Evolutionary conservation across 495 filamentous ascomycete genomes (phyloP).

Genomic region (Articulospora tetracladia): DNA sequence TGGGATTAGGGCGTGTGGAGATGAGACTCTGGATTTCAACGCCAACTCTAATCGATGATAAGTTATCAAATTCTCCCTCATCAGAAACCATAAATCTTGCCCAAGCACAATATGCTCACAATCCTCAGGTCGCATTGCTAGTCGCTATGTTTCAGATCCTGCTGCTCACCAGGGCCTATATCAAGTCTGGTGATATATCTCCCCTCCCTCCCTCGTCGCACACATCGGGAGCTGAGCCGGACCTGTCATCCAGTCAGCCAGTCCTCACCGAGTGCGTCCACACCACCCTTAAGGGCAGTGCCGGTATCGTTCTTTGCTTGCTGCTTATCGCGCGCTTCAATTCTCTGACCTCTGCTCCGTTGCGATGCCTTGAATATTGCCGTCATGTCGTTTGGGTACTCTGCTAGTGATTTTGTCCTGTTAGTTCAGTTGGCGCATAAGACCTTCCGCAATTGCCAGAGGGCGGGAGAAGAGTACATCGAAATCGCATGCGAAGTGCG

Average conservation of each 20-base stretch:
- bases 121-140: not conserved
- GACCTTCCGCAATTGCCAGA: conserved; percentile 10
- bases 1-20: no score
- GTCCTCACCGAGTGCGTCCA: not conserved
- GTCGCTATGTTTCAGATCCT: not conserved
- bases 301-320: not conserved
- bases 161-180: not conserved
- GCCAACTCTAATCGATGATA: no score
- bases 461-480: conserved; percentile 16
- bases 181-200: not conserved
- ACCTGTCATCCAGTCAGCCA: not conserved
- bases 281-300: not conserved
- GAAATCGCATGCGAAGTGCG: conserved; percentile 31
- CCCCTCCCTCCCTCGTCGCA: no score
- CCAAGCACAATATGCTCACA: not conserved
- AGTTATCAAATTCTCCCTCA: no score
- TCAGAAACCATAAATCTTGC: not conserved
- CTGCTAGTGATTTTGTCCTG: conserved; percentile 7
- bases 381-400: conserved; percentile 14
- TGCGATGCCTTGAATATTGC: not conserved
- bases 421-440: conserved; percentile 10
- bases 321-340: not conserved
- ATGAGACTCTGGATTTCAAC: not conserved
- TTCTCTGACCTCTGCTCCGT: not conserved
- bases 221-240: not conserved